phyloP scores from a whole-genome alignment of 2,329 filamentous ascomycete species.

The Periconia digitata region DNA sequence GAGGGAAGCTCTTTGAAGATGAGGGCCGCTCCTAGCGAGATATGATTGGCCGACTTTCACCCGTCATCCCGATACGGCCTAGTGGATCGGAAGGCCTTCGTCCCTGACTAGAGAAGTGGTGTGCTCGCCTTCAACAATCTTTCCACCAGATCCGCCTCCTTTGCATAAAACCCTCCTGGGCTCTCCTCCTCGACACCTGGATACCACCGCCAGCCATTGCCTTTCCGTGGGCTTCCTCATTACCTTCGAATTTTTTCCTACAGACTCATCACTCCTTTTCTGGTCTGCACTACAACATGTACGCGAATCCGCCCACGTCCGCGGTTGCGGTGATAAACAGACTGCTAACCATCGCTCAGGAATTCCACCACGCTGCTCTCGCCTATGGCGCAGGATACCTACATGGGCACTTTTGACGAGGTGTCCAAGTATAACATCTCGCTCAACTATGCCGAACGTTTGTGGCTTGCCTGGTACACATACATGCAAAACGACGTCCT shows the following conservation, averaged over 20 bases:
- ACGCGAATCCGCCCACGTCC: constrained; percentile 10
- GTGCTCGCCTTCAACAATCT: constrained; percentile 19
- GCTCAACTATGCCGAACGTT: constrained; percentile 80
- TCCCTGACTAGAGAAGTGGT: background rate
- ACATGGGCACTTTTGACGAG: constrained; percentile 67
- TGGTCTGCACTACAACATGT: constrained; percentile 26
- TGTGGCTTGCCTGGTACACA: constrained; percentile 96
- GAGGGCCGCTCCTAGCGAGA: background rate
- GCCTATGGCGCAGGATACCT: constrained; percentile 55
- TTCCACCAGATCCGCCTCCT: constrained; percentile 32
- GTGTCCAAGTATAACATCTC: constrained; percentile 76
- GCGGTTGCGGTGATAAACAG: constrained; percentile 12
- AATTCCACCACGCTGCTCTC: constrained; percentile 37
- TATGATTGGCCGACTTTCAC: background rate
- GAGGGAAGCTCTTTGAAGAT: background rate
- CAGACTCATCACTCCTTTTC: constrained; percentile 7
- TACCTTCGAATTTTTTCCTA: background rate
- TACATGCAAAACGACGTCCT: constrained; percentile 98
- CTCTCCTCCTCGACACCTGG: constrained; percentile 18
- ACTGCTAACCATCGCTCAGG: constrained; percentile 29
- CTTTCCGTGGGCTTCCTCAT: constrained; percentile 14
- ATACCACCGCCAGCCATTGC: constrained; percentile 9
- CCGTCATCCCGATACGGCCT: background rate
- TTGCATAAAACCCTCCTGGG: constrained; percentile 14
- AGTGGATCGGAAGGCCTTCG: background rate